phyloP scores from a whole-genome alignment of 371 early-diverging fungal species.

The Rozella allomycis region DNA sequence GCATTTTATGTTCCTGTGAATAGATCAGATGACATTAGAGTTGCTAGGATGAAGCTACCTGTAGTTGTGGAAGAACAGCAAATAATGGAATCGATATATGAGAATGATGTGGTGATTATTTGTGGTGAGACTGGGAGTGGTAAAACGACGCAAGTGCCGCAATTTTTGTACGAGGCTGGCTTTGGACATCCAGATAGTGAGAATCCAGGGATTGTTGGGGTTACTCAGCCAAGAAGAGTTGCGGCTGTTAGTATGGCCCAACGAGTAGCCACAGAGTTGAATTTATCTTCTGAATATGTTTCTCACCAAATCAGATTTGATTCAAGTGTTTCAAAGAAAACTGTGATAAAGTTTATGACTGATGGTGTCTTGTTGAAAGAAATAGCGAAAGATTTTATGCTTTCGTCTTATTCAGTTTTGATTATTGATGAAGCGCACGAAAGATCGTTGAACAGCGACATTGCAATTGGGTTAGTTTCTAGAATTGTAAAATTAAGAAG shows the following conservation, averaged over 20 bases:
- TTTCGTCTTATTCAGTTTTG: conserved; percentile 77
- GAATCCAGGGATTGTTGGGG: conserved; percentile 63
- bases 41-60: conserved; percentile 53
- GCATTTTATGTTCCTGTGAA: conserved; percentile 58
- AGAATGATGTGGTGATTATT: conserved; percentile 62
- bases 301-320: conserved; percentile 86
- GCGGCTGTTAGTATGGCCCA: conserved; percentile 93
- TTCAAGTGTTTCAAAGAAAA: conserved; percentile 34
- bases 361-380: conserved; percentile 96
- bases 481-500: conserved; percentile 48
- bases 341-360: conserved; percentile 93
- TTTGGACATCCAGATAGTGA: conserved; percentile 43
- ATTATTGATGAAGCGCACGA: conserved; percentile 99
- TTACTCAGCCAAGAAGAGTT: conserved; percentile 98
- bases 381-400: conserved; percentile 56
- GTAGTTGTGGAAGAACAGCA: conserved; percentile 83
- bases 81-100: conserved; percentile 80
- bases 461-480: conserved; percentile 80
- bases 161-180: conserved; percentile 93
- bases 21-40: conserved; percentile 46
- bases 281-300: conserved; percentile 15
- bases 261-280: conserved; percentile 80
- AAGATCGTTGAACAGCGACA: conserved; percentile 90
- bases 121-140: conserved; percentile 98
- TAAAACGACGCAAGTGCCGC: conserved; percentile 95